Evolutionary conservation across 106 monocot genomes (phyloP), one percentile per base, ranked within the genome.

Genomic region (Dioscorea dumetorum): DNA sequence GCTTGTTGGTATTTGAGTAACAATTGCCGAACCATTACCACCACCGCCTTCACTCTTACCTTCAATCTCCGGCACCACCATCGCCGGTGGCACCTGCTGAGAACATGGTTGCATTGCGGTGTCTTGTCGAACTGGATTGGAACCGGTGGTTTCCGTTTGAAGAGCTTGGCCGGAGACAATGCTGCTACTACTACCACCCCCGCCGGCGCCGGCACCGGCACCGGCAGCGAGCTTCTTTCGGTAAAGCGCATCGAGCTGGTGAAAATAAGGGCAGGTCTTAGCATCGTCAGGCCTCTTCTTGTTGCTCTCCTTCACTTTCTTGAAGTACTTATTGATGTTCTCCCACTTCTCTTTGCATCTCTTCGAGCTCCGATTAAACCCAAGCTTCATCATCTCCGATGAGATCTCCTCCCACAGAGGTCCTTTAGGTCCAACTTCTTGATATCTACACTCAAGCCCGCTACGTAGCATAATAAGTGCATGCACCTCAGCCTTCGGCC

Each of bases 291-390:
- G 85, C 33, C 91, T 67, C 80, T 78, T 85, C 87, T 88, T 88
- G 76, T 85, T 88, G 82, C 88, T 85, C 73, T 88, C 91, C 82
- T 92, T 92, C 75, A 85, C 88, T 73, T 92, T 92, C 83, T 88
- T 92, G 82, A 88, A 92, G 76, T 92, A 92, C 82, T 88, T 92
- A 77, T 92, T 92, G 70, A 92, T 92, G 76, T 92, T 92, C 78
- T 92, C 91, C 91, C 91, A 92, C 76, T 92, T 92, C 80, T 92
- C 91, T 75, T 91, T 91, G 75, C 91, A 91, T 75, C 91, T 57
- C 76, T 91, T 91, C 12, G 91, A 1, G 64, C 68, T 92, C 70
- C 91, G 60, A 78, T 41, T 76, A 72, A 83, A 88, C 5, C 88
- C 88, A 24, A 88, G 73, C 64, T 63, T 18, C 73, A 75, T 71